phyloP scores from a whole-genome alignment of 1,284 basidiomycete species.

The Pyrrhoderma lamaoense region DNA sequence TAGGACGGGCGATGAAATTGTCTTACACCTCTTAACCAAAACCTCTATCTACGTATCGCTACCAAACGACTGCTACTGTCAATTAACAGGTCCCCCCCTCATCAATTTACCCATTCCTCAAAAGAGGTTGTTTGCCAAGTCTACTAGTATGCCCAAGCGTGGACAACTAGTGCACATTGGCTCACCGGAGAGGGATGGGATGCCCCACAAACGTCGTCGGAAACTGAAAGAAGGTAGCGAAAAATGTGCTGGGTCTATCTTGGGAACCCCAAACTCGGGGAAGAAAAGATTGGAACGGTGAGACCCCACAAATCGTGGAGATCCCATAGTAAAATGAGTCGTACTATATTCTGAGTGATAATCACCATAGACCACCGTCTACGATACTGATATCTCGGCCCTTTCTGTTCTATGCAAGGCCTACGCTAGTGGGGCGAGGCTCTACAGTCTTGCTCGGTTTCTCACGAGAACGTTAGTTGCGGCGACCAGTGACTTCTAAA shows the following conservation, averaged over 20 bases:
- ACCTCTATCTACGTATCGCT: constrained; percentile 68
- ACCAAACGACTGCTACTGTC: constrained; percentile 75
- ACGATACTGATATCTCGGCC: constrained; percentile 50
- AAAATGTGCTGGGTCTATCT: no score
- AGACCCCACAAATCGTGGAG: no score
- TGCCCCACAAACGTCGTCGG: no score
- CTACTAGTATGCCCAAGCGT: no score
- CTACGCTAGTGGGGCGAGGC: constrained; percentile 27
- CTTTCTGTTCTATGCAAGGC: constrained; percentile 63
- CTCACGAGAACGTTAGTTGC: constrained; percentile 53
- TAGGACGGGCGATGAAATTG: constrained; percentile 64
- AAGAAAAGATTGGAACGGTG: no score
- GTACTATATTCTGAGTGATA: no score
- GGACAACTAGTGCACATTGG: no score
- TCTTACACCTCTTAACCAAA: constrained; percentile 67
- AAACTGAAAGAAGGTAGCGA: no score
- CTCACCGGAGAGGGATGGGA: not conserved
- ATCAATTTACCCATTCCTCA: constrained; percentile 31
- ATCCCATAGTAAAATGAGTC: no score
- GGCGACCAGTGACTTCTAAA: not conserved
- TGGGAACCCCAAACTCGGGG: no score
- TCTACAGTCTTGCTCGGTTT: constrained; percentile 48
- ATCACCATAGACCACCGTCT: no score
- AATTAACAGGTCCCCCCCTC: constrained; percentile 67
- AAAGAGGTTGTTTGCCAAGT: no score